Evolutionary conservation across 106 monocot species (phyloP).

Genomic region (Cymbidium sinense): DNA sequence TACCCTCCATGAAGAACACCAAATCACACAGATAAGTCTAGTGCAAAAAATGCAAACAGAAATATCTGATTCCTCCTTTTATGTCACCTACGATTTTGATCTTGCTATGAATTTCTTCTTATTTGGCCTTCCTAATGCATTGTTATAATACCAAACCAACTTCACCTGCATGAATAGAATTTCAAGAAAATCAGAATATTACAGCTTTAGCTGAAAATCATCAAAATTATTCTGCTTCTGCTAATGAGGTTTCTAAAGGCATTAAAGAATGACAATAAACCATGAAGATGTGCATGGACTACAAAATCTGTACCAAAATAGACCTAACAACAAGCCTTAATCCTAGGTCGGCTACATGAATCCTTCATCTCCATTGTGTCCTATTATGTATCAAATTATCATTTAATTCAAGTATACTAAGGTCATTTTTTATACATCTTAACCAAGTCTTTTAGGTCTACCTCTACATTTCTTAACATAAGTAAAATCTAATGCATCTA

Average conservation of each 20-base stretch:
- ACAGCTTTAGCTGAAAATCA: too few relatives aligned
- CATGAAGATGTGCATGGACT: not conserved
- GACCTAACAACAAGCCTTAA: too few relatives aligned
- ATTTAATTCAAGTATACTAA: too few relatives aligned
- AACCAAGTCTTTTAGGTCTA: too few relatives aligned
- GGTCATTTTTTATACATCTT: too few relatives aligned
- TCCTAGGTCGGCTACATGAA: too few relatives aligned
- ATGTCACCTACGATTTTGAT: slow-evolving; percentile 61
- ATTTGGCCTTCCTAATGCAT: slow-evolving; percentile 89
- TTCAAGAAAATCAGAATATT: not conserved
- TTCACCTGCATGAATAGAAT: slow-evolving; percentile 63
- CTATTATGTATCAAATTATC: too few relatives aligned
- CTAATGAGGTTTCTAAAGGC: not conserved
- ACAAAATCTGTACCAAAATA: not conserved
- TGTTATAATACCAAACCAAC: slow-evolving; percentile 99
- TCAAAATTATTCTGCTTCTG: not conserved
- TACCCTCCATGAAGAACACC: not conserved
- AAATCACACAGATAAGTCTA: not conserved
- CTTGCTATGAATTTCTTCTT: slow-evolving; percentile 99
- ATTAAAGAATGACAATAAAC: not conserved
- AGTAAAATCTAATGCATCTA: too few relatives aligned
- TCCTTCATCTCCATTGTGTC: too few relatives aligned
- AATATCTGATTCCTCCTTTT: not conserved
- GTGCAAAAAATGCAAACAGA: not conserved
- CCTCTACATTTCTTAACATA: too few relatives aligned